phyloP scores from a whole-genome alignment of 2,329 filamentous ascomycete species.

The Hypomyces rosellus region DNA sequence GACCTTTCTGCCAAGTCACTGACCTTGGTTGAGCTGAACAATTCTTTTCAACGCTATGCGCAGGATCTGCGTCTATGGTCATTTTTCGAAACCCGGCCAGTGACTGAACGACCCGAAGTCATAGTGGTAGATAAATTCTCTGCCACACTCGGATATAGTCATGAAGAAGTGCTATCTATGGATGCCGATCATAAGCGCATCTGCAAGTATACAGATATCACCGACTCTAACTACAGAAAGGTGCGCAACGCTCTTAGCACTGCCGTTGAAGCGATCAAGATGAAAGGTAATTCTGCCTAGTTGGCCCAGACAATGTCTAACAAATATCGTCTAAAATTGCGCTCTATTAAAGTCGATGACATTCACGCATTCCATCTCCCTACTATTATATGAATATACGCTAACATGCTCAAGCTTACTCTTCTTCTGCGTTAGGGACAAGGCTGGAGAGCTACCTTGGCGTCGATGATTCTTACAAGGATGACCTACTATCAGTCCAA shows the following conservation, averaged over 20 bases:
- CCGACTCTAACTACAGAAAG: neutral
- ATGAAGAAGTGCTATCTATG: neutral
- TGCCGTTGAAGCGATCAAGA: neutral
- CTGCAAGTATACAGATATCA: slow-evolving; percentile 1
- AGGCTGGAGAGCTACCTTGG: neutral
- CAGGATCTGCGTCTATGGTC: slow-evolving; percentile 3
- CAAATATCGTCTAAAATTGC: too few relatives aligned
- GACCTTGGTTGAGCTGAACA: neutral
- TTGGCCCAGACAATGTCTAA: too few relatives aligned
- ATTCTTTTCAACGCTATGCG: slow-evolving; percentile 1
- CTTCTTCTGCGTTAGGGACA: neutral
- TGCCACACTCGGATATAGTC: neutral
- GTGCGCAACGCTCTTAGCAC: slow-evolving; percentile 1
- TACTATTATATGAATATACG: too few relatives aligned
- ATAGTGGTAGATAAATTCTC: slow-evolving; percentile 2
- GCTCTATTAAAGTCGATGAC: too few relatives aligned
- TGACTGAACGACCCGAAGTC: neutral
- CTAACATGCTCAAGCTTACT: too few relatives aligned
- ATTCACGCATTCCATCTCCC: too few relatives aligned
- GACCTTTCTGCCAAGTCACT: neutral
- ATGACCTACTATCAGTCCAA: slow-evolving; percentile 1
- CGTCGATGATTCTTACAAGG: neutral
- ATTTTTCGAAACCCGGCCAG: slow-evolving; percentile 1
- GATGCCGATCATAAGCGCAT: slow-evolving; percentile 3
- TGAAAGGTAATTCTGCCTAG: too few relatives aligned